Evolutionary conservation across 2,329 filamentous ascomycete species (phyloP).

Genomic region (Penicillium sp.): DNA sequence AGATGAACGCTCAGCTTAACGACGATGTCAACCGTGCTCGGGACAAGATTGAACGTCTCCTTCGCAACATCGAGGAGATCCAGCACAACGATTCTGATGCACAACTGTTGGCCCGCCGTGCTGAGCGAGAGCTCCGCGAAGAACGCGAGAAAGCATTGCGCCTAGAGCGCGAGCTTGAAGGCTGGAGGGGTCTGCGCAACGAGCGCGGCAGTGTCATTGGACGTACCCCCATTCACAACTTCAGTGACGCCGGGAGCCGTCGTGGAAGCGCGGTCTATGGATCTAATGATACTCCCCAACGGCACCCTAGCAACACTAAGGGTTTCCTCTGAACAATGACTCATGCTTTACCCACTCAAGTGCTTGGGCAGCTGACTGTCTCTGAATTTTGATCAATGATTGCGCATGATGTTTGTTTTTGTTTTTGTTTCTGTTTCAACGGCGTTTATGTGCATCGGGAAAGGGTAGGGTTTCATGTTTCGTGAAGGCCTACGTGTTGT

Average conservation of each 20-base stretch:
- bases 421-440: constrained; percentile 1
- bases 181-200: constrained; percentile 71
- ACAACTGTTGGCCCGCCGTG: constrained; percentile 79
- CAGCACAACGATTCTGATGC: constrained; percentile 82
- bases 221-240: constrained; percentile 30
- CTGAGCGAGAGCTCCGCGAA: constrained; percentile 86
- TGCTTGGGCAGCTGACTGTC: constrained; percentile 12
- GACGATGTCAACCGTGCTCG: constrained; percentile 84
- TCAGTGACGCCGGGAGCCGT: constrained; percentile 45
- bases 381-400: constrained; percentile 16
- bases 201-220: constrained; percentile 55
- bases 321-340: constrained; percentile 64
- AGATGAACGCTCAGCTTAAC: constrained; percentile 74
- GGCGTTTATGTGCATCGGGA: constrained; percentile 19
- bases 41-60: constrained; percentile 86
- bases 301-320: constrained; percentile 74
- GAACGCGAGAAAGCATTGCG: constrained; percentile 79
- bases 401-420: constrained; percentile 5
- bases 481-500: constrained; percentile 10
- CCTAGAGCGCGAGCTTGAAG: constrained; percentile 86
- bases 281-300: constrained; percentile 58
- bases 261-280: constrained; percentile 42
- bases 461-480: constrained; percentile 12
- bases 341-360: constrained; percentile 14
- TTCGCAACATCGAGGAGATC: constrained; percentile 89